Evolutionary conservation across 2,329 filamentous ascomycete genomes (phyloP).

Genomic region (Apiospora kogelbergensis): DNA sequence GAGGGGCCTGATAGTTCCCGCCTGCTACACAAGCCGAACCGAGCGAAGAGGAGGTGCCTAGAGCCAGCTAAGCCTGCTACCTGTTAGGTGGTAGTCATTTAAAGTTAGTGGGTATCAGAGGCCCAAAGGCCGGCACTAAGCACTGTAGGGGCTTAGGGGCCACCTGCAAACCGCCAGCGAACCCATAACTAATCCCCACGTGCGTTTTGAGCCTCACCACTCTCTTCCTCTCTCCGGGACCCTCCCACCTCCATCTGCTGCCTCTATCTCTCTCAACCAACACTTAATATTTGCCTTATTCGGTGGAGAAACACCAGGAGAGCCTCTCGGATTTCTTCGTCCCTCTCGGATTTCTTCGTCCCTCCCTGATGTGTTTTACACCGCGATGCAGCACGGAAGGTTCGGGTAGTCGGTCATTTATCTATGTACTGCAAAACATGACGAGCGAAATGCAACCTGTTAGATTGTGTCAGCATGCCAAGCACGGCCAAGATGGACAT

Average conservation of each 20-base stretch:
- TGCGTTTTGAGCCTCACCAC: not conserved
- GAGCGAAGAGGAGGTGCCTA: not conserved
- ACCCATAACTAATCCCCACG: not conserved
- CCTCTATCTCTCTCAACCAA: not conserved
- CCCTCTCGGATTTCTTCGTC: no score
- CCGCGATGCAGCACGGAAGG: not conserved
- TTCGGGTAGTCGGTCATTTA: not conserved
- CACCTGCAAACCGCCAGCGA: not conserved
- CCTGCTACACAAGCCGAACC: not conserved
- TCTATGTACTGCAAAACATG: not conserved
- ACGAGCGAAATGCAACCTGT: not conserved
- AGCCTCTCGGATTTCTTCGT: not conserved
- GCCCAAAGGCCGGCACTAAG: no score
- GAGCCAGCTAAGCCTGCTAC: not conserved
- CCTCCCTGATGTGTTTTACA: not conserved
- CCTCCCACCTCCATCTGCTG: not conserved
- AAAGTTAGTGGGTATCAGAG: not conserved
- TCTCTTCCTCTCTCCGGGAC: not conserved
- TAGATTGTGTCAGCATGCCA: not conserved
- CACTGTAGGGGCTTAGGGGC: not conserved
- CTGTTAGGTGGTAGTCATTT: not conserved
- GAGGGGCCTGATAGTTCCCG: not conserved
- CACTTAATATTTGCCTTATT: not conserved
- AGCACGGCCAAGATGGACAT: not conserved
- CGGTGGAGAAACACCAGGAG: not conserved